Evolutionary conservation across 1,284 basidiomycete species (phyloP), one percentile per base, ranked within the genome.

Genomic region (Ustilago hordei): DNA sequence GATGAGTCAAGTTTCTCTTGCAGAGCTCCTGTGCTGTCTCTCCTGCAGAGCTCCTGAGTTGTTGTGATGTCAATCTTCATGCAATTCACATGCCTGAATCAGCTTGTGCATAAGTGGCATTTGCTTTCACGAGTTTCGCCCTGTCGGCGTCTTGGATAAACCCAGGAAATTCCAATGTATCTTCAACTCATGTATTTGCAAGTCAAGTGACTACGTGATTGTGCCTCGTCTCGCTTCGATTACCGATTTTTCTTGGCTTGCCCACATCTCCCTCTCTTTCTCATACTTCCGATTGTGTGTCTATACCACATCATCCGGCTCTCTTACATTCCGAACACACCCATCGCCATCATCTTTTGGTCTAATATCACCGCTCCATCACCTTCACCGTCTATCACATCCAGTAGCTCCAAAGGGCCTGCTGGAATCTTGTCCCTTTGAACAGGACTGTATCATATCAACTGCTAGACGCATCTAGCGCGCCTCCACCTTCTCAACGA

Each of bases 191-290:
- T 34, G 52, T 34, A 32, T 54, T 54, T 54, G 32, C 31, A 11
- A 53, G 35, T 9, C 31, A 36, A 53, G 35, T 9, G 13, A 36
- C 17, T 54, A 38, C 52, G 52, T 50, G 48, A 50, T 50, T 50
- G 48, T 50, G 48, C 48, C 48, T 50, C 48, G 11, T 50, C 48
- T 50, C 48, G 48, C 28, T 50, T 50, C 28, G 28, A 48, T 11
- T 54, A n/a, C 13, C 52, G n/a, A 54, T 54, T 55, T 55, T 55
- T 55, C 54, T 55, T 55, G 54, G 54, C 54, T 55, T 38, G 35
- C 36, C 54, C 54, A 55, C 41, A 36, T 55, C 54, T 34, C 52
- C 19, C 12, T 48, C 45, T 48, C 45, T 28, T 28, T 28, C 23
- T 28, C 23, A 28, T 28, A 28, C 23, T 54, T 23, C 19, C 48